Conservation (phyloP, 208 protist genomes). For the Naegleria lovaniensis region DNA sequence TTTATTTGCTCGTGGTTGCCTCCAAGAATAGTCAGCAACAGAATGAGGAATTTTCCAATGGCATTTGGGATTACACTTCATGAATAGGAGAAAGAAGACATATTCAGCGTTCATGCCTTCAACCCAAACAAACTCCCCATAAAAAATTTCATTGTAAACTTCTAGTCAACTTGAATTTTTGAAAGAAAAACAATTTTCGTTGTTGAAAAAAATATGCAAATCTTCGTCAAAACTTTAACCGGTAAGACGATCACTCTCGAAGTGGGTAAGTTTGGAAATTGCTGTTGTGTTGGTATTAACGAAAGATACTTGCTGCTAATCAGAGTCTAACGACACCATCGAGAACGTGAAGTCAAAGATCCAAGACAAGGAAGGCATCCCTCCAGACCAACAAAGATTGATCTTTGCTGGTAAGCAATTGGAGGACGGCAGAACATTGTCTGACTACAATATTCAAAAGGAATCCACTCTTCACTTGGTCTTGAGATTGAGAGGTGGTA, state of each 20-base stretch:
- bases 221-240: constrained; percentile 86
- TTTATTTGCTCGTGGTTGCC: too few relatives aligned
- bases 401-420: constrained; percentile 78
- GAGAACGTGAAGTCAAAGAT: constrained; percentile 85
- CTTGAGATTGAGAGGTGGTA: constrained; percentile 75
- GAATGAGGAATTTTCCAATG: too few relatives aligned
- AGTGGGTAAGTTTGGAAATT: constrained; percentile 78
- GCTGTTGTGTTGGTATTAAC: constrained; percentile 48
- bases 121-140: too few relatives aligned
- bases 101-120: too few relatives aligned
- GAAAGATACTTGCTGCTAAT: constrained; percentile 84
- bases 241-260: constrained; percentile 85
- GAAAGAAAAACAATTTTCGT: background rate
- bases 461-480: constrained; percentile 84
- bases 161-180: too few relatives aligned
- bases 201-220: constrained; percentile 58
- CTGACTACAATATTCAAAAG: constrained; percentile 88
- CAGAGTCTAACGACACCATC: constrained; percentile 82
- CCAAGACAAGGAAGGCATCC: constrained; percentile 85
- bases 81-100: too few relatives aligned
- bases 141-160: too few relatives aligned
- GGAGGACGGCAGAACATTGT: constrained; percentile 60
- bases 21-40: too few relatives aligned
- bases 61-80: too few relatives aligned
- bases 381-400: constrained; percentile 80